Conservation (phyloP, 1,284 basidiomycete species). For the Trichosporon sp. region DNA sequence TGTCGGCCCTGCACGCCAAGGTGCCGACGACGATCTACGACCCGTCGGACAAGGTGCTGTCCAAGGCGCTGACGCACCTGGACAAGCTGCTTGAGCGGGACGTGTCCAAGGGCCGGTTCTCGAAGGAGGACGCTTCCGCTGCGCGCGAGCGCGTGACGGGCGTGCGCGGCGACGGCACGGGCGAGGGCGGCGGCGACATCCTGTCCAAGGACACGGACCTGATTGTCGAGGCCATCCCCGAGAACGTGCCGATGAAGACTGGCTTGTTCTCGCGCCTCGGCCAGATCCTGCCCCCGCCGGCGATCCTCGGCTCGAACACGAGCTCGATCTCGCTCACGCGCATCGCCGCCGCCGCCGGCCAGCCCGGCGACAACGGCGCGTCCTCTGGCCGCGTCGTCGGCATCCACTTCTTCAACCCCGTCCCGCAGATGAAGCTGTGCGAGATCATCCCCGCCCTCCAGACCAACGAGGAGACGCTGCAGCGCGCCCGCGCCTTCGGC, state of each 20-base stretch:
- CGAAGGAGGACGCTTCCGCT: constrained; percentile 64
- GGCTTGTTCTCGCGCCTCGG: constrained; percentile 71
- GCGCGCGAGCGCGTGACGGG: constrained; percentile 63
- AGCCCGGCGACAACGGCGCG: constrained; percentile 39
- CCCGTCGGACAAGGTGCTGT: constrained; percentile 37
- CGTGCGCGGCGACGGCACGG: constrained; percentile 50
- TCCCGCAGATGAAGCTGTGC: constrained; percentile 89
- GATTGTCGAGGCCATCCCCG: constrained; percentile 90
- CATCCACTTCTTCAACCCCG: constrained; percentile 93
- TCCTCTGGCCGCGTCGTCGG: constrained; percentile 44
- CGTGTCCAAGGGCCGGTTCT: constrained; percentile 74
- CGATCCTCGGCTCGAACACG: constrained; percentile 89
- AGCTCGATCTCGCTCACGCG: constrained; percentile 92
- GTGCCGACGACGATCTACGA: constrained; percentile 40
- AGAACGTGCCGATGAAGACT: constrained; percentile 75
- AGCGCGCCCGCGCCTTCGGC: constrained; percentile 76
- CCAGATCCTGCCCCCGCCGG: constrained; percentile 61
- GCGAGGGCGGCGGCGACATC: constrained; percentile 45
- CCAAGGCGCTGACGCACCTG: constrained; percentile 28
- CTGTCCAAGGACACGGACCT: constrained; percentile 69
- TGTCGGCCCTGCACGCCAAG: constrained; percentile 41
- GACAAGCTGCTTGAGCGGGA: constrained; percentile 84
- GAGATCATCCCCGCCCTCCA: constrained; percentile 91
- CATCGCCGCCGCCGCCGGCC: constrained; percentile 73
- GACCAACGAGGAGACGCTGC: constrained; percentile 71